phyloP scores from a whole-genome alignment of 2,329 filamentous ascomycete genomes.

The Cercospora sp. region DNA sequence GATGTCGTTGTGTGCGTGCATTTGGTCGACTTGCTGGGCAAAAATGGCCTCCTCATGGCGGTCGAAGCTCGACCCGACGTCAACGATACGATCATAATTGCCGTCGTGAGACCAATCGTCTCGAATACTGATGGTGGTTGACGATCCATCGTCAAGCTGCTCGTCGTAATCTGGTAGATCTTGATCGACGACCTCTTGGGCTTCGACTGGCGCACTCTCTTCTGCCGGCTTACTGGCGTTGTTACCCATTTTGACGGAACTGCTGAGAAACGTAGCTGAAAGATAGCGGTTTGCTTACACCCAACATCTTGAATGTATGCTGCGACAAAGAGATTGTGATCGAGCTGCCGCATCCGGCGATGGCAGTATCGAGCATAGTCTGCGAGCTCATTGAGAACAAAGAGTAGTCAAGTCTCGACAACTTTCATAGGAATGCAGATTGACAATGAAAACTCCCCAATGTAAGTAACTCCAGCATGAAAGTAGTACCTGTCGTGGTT shows the following conservation, averaged over 20 bases:
- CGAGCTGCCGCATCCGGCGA: slow-evolving; percentile 9
- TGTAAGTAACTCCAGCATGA: too few relatives aligned
- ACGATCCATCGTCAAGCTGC: background rate
- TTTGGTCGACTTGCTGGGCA: background rate
- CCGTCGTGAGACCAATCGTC: background rate
- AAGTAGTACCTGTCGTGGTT: background rate
- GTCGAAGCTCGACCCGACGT: background rate
- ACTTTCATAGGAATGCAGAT: background rate
- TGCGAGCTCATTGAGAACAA: background rate
- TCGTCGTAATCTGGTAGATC: background rate
- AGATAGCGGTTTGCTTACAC: background rate
- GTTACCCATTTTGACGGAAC: background rate
- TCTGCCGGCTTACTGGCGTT: background rate
- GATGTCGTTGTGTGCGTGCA: background rate
- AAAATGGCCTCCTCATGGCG: background rate
- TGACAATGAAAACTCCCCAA: background rate
- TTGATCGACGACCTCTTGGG: background rate
- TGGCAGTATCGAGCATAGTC: background rate
- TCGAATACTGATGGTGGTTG: background rate
- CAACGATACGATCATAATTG: background rate
- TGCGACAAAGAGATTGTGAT: slow-evolving; percentile 7
- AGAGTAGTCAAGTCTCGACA: background rate
- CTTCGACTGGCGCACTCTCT: background rate
- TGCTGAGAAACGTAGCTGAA: background rate
- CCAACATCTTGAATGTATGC: background rate